These are phyloP conservation scores for Thelonectria discophora DNA, from an alignment of 2,329 filamentous ascomycete genomes.

Conservation along the genomic window DNA sequence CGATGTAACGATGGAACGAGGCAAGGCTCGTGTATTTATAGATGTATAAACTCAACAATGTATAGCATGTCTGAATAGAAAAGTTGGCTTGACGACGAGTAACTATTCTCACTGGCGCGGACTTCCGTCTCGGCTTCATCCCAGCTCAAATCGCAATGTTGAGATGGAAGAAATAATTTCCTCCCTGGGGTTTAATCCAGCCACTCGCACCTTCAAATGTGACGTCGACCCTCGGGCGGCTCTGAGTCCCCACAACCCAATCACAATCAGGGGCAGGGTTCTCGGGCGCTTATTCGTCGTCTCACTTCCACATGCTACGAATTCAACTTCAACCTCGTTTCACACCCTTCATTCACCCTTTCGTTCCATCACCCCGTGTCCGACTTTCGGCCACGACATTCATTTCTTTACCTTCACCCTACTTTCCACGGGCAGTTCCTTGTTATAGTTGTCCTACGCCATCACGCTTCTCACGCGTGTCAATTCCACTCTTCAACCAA, in stretches of 20 bases:
- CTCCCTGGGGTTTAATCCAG: too few relatives aligned
- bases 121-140: too few relatives aligned
- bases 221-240: slow-evolving; percentile 18
- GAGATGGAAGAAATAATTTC: too few relatives aligned
- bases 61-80: neutral
- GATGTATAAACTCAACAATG: slow-evolving; percentile 22
- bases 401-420: neutral
- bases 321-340: slow-evolving; percentile 32
- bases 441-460: neutral
- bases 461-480: neutral
- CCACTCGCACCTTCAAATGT: neutral
- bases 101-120: too few relatives aligned
- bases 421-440: neutral
- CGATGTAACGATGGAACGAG: neutral
- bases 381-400: slow-evolving; percentile 1
- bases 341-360: slow-evolving; percentile 10
- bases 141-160: too few relatives aligned
- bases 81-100: too few relatives aligned
- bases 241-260: slow-evolving; percentile 8
- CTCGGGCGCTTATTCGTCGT: slow-evolving; percentile 38
- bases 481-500: neutral
- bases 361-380: slow-evolving; percentile 15
- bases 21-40: neutral
- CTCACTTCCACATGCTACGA: slow-evolving; percentile 40
- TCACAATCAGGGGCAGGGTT: slow-evolving; percentile 26